Conservation (phyloP, 306 rosid species). For the Pyrus betulifolia region DNA sequence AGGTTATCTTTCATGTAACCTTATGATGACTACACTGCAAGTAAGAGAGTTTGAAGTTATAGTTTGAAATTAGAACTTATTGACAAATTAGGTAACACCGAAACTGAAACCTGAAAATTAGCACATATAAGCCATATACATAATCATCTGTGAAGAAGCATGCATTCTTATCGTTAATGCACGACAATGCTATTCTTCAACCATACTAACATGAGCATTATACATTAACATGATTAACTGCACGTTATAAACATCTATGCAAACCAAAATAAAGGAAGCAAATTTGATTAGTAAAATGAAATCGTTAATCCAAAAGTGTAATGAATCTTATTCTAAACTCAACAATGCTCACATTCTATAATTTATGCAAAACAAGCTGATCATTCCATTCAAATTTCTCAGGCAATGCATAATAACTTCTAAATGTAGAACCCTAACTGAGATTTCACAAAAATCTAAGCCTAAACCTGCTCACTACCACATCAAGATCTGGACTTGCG, state of each 20-base stretch:
- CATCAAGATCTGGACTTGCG: constrained; percentile 34
- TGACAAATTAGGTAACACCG: not conserved
- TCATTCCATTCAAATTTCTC: constrained; percentile 1
- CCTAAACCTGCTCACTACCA: not conserved
- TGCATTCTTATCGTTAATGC: not conserved
- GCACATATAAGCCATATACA: not conserved
- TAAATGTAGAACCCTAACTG: not conserved
- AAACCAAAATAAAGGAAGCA: not conserved
- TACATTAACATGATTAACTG: not conserved
- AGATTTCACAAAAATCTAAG: not conserved
- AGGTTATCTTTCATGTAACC: not conserved
- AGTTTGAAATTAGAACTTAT: not conserved
- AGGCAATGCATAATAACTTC: not conserved
- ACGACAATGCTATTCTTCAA: not conserved
- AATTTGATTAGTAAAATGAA: not conserved
- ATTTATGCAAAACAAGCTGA: not conserved
- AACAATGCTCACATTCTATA: constrained; percentile 1
- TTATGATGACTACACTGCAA: not conserved
- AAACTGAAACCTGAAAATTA: not conserved
- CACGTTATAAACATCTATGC: not conserved
- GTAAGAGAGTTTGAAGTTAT: not conserved
- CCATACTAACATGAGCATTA: not conserved
- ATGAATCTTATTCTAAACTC: constrained; percentile 1
- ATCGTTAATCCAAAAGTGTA: constrained; percentile 15
- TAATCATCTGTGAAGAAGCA: not conserved